Conservation (phyloP, 306 rosid genomes). For the Albizia julibrissin region DNA sequence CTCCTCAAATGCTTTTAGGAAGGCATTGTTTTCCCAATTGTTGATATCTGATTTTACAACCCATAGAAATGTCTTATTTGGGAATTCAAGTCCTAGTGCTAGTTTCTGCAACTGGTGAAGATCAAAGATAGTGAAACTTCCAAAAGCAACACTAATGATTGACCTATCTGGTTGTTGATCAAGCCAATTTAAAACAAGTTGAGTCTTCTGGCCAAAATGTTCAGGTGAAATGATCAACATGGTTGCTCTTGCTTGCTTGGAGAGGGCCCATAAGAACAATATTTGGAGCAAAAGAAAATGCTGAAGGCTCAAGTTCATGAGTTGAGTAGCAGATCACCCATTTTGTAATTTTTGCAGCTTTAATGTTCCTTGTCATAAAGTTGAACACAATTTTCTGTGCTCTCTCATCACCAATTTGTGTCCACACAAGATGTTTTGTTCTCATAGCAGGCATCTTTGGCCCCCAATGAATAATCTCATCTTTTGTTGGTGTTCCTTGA, state of each 20-base stretch:
- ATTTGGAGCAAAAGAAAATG: conserved; percentile 30
- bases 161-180: conserved; percentile 25
- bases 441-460: conserved; percentile 34
- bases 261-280: conserved; percentile 45
- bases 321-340: conserved; percentile 45
- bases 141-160: conserved; percentile 47
- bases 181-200: conserved; percentile 42
- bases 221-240: conserved; percentile 5
- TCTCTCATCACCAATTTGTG: neutral
- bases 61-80: conserved; percentile 38
- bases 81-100: conserved; percentile 39
- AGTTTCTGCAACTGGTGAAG: conserved; percentile 35
- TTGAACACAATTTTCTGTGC: conserved; percentile 25
- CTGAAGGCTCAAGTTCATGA: conserved; percentile 32
- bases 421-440: conserved; percentile 30
- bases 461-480: conserved; percentile 26
- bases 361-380: neutral
- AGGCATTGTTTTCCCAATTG: neutral
- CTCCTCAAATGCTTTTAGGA: conserved; percentile 31
- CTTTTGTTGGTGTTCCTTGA: conserved; percentile 34
- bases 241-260: conserved; percentile 21
- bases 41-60: conserved; percentile 36
- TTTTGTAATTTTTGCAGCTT: conserved; percentile 10
- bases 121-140: conserved; percentile 32
- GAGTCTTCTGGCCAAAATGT: conserved; percentile 41